Base-by-base conservation (phyloP, 768 basidiomycete species). In the Mycena chlorophos region DNA sequence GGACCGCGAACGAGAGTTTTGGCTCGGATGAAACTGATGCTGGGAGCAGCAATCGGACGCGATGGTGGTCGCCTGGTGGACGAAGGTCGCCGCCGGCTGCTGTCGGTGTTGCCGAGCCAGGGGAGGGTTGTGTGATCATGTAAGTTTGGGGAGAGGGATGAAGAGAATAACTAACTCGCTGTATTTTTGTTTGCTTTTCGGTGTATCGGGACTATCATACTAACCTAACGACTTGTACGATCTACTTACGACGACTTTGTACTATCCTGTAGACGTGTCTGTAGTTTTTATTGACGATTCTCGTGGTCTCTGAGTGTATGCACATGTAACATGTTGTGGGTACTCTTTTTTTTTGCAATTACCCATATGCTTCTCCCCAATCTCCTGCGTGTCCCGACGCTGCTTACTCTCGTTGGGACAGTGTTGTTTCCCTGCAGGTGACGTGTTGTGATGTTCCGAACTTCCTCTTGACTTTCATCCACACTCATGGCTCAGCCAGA, bases 1-100 rank as follows among this genome's bases (percentile, higher is more conserved):
- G 82, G 52, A 70, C 69, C 3, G 73, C 68, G 43, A 81, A 75
- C 43, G 76, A 71, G 51, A 46, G 45, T 46, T 26, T 71, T 68
- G 39, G 71, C 68, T 28, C 66, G 23, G 48, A 52, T 17, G 23
- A 49, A 63, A 54, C 63, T 27, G 66, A 69, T 48, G 69, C 65
- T 17, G 56, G 47, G 2, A 62, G 59, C 54, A 51, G 57, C 47
- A 55, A 65, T 34, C 40, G 63, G 48, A 52, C 54, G 53, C 57
- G 65, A 56, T 70, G 74, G 72, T 70, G 75, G 74, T 49, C 61
- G 46, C 52, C 69, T 57, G 55, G 69, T 30, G 53, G 64, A 46
- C 45, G 60, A 27, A 46, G 68, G 54, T 60, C 60, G 56, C 60
- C 63, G 4, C 64, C 64, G n/a, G 51, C 57, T 10, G 50, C 31